Percentiles rank a stretch among this genome's conserved stretches.
Evolutionary conservation across 208 protist genomes (phyloP).

Genomic region (Trypanosoma grayi): DNA sequence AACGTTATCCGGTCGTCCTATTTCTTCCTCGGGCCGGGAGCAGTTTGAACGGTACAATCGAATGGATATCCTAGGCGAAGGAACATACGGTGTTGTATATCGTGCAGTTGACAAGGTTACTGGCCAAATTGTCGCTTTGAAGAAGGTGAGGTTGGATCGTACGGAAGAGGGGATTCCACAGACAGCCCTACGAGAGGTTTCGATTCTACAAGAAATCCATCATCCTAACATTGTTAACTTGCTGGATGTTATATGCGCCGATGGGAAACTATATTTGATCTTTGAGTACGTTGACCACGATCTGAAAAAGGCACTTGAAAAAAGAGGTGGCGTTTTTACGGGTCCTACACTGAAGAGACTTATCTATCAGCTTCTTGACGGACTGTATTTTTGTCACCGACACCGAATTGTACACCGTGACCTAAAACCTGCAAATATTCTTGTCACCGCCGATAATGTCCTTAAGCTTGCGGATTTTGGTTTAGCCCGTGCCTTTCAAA

Average conservation of each 20-base stretch:
- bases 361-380: conserved; percentile 90
- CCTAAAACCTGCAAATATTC: conserved; percentile 96
- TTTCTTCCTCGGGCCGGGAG: conserved; percentile 40
- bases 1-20: conserved; percentile 30
- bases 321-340: conserved; percentile 61
- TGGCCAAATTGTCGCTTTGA: conserved; percentile 94
- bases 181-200: conserved; percentile 98
- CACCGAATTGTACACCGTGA: conserved; percentile 95
- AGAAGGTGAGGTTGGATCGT: conserved; percentile 96
- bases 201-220: conserved; percentile 96
- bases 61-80: conserved; percentile 89
- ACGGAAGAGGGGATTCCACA: conserved; percentile 98
- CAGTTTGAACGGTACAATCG: conserved; percentile 84
- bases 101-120: conserved; percentile 81
- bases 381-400: conserved; percentile 92
- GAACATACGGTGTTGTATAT: conserved; percentile 93
- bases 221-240: conserved; percentile 97
- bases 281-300: conserved; percentile 94
- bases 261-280: conserved; percentile 90
- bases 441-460: conserved; percentile 79
- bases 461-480: conserved; percentile 97
- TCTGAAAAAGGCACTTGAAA: conserved; percentile 97
- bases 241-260: conserved; percentile 85
- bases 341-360: conserved; percentile 78
- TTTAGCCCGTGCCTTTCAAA: conserved; percentile 97